Base-by-base conservation (phyloP, 768 basidiomycete genomes). In the Lentinula sp. region DNA sequence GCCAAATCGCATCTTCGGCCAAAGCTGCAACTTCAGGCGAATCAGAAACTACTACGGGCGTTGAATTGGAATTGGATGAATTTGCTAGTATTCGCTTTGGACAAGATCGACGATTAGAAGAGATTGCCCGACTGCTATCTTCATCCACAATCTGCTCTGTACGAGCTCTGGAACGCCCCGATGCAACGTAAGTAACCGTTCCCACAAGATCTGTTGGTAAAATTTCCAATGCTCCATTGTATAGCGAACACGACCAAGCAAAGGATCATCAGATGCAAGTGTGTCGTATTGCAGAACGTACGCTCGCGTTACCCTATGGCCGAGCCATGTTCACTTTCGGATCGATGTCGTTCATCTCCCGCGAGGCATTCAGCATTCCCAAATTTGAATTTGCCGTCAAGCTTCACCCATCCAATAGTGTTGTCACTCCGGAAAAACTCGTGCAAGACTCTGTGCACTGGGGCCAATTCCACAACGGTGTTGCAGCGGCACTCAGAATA, bases 391-490 rank as follows among this genome's bases (percentile, higher is more conserved):
- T 84, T 66, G 77, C 82, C 31, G 80, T 93, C 64, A 84, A 86
- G 23, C 71, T 93, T 15, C 88, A 89, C 64, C 93, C 92, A 4
- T 75, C 85, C 57, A 91, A 90, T 66, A 71, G 85, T 40, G 76
- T 79, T 8, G 80, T 87, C 35, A 71, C 80, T 15, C 85, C 87
- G 0, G 91, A 93, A 18, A 90, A 92, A 70, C 82, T 94, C 61
- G 78, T 82, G 0, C 65, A 74, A 0, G 95, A 98, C 46, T 87
- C 86, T 34, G 73, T 84, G 5, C 83, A 80, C 56, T 99, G 96
- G 97, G 94, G 92, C n/a, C 91, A 95, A 62, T 99, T 99, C 73
- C 95, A 98, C 73, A 95, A 96, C 64, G 97, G 97, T 9, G 96
- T 97, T 0, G 93, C 94, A 7, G 91, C 93, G 4, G 97, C 89